Evolutionary conservation across 164 flowering plant species (phyloP), one percentile per base, ranked within the genome.

Genomic region (Chimonanthus salicifolius): DNA sequence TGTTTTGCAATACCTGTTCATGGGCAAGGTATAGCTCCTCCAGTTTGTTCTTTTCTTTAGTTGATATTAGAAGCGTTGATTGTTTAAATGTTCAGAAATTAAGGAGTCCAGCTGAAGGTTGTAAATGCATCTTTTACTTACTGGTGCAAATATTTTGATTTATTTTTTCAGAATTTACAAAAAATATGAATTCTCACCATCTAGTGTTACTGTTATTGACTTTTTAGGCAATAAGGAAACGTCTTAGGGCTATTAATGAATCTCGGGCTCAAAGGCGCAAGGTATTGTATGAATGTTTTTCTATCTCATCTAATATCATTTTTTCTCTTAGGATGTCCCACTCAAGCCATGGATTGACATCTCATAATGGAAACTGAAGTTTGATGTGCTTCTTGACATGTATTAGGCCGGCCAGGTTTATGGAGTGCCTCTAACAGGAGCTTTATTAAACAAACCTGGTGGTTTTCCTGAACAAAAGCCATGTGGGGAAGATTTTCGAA

Each of bases 211-310:
- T 33, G 33, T 21, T 13, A 4, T 62, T 67, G 64, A 58, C 65
- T 60, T 9, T 75, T 77, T 80, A 94, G 98, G 94, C 94, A 69
- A 88, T 94, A 63, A 82, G 89, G 71, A 92, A 88, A 82, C 85
- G 89, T 75, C 84, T 87, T n/a, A 89, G 98, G 81, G 99, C 97
- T 68, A 96, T 96, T 50, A 92, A 92, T 81, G 97, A 90, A 71
- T 91, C 99, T 78, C 97, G 98, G 74, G 94, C 97, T 72, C 97
- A 89, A 68, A 96, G 94, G 85, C 87, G 99, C 51, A 96, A 94
- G 98, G 99, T 95, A 79, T n/a, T 21, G 10, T 44, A 46, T 3
- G 47, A 44, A 11, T 10, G 69, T 49, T 45, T 49, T 58, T 33
- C 13, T 11, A 44, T 3, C 44, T 33, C n/a, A 72, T n/a, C 7